Conservation (phyloP, 805 yeast genomes). For the Myxozyma melibiosi region DNA sequence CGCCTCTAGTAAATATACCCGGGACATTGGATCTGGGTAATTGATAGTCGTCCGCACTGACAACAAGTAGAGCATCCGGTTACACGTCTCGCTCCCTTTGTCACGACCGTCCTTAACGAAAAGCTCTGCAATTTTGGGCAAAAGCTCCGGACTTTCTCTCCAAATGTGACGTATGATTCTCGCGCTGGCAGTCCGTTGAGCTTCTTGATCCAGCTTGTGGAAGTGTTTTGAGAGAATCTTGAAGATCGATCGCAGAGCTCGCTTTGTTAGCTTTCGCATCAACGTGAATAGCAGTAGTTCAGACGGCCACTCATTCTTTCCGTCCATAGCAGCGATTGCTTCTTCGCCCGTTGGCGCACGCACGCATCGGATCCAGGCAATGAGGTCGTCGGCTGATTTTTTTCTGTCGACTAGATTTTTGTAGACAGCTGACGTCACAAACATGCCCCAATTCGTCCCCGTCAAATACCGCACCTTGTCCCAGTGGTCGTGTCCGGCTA, state of each 20-base stretch:
- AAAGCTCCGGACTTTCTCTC: not conserved
- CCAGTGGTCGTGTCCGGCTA: constrained; percentile 18
- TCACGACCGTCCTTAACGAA: constrained; percentile 11
- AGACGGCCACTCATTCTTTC: constrained; percentile 18
- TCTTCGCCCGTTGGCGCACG: constrained; percentile 3
- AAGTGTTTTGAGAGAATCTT: constrained; percentile 5
- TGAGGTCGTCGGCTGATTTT: constrained; percentile 8
- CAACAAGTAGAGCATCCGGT: constrained; percentile 12
- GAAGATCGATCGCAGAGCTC: constrained; percentile 6
- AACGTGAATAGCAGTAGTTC: constrained; percentile 14
- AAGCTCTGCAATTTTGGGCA: constrained; percentile 10
- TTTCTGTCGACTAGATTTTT: not conserved
- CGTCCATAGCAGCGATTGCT: constrained; percentile 13
- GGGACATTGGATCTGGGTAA: not conserved
- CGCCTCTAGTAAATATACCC: constrained; percentile 2
- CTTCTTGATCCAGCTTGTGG: not conserved
- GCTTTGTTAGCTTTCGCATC: not conserved
- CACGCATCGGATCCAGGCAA: constrained; percentile 18
- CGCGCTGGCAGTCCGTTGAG: constrained; percentile 16
- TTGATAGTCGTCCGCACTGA: constrained; percentile 10
- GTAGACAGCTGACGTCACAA: constrained; percentile 3
- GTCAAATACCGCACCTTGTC: constrained; percentile 4
- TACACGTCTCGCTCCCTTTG: constrained; percentile 9
- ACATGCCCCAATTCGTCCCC: not conserved
- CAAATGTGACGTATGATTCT: constrained; percentile 8